A percentile compares a stretch with the other conserved stretches of the same genome.
Conservation (phyloP, 441 rosid genomes). For the Bruguiera hainesii region DNA sequence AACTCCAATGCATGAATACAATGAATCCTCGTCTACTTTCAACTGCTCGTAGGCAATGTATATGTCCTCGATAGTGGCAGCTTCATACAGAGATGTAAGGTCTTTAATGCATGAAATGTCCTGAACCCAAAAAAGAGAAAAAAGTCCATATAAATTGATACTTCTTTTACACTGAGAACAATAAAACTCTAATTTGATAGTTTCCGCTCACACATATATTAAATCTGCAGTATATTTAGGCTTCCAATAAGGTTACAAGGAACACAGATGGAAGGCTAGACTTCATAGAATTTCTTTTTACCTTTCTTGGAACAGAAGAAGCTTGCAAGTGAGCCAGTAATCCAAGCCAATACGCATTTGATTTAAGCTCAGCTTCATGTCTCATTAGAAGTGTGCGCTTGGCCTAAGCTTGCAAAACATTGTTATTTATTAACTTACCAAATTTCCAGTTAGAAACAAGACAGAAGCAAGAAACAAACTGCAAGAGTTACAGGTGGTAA, state of each 20-base stretch:
- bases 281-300: conserved; percentile 23
- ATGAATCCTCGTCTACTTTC: conserved; percentile 74
- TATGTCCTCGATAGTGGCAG: conserved; percentile 86
- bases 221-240: too few species aligned
- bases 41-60: conserved; percentile 85
- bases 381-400: conserved; percentile 95
- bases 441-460: background rate
- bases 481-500: background rate
- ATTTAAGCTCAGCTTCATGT: conserved; percentile 99
- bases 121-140: conserved; percentile 41
- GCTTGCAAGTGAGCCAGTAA: conserved; percentile 97
- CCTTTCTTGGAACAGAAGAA: conserved; percentile 96
- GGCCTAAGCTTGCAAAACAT: conserved; percentile 53
- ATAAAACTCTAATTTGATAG: background rate
- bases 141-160: background rate
- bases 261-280: background rate
- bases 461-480: background rate
- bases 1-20: conserved; percentile 89
- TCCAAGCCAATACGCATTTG: conserved; percentile 99
- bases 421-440: background rate
- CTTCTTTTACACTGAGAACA: background rate
- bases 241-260: background rate
- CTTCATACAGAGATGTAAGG: conserved; percentile 79
- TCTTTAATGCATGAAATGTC: conserved; percentile 91
- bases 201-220: background rate